Conservation (phyloP, 352 stramenopile species). For the Globisporangium splendens region DNA sequence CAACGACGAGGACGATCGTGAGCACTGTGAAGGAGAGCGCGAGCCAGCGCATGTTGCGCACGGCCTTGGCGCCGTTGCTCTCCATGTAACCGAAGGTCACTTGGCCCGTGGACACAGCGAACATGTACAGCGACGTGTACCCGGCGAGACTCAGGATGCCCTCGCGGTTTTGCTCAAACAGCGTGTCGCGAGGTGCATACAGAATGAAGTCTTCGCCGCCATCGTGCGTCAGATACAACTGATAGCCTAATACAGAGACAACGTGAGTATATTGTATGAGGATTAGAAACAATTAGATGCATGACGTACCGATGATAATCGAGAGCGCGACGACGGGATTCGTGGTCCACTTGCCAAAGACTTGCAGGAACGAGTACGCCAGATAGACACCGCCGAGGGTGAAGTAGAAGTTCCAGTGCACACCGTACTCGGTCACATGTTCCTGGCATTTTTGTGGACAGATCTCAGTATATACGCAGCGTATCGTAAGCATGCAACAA, state of each 20-base stretch:
- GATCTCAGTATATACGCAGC: background rate
- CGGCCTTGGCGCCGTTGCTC: conserved; percentile 43
- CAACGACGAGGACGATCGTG: conserved; percentile 36
- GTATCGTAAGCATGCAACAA: background rate
- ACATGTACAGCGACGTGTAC: conserved; percentile 90
- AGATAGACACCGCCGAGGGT: conserved; percentile 89
- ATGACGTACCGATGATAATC: conserved; percentile 35
- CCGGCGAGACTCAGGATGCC: conserved; percentile 91
- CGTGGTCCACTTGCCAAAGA: conserved; percentile 42
- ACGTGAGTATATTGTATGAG: background rate
- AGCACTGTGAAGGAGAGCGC: conserved; percentile 36
- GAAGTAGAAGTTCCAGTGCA: conserved; percentile 99
- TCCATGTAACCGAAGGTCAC: conserved; percentile 70
- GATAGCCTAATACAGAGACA: conserved; percentile 46
- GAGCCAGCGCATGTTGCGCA: conserved; percentile 69
- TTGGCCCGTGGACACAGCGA: conserved; percentile 57
- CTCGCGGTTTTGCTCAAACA: conserved; percentile 94
- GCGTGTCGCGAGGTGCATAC: conserved; percentile 54
- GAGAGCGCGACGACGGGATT: conserved; percentile 37
- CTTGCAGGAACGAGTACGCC: conserved; percentile 51
- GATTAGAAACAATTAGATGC: background rate
- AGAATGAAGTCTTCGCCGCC: conserved; percentile 78
- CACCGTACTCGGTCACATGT: conserved; percentile 97
- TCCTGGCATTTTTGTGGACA: conserved; percentile 72
- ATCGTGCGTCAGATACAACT: conserved; percentile 80